Evolutionary conservation across 371 early-diverging fungal species (phyloP).

Genomic region (Mucor indicus): DNA sequence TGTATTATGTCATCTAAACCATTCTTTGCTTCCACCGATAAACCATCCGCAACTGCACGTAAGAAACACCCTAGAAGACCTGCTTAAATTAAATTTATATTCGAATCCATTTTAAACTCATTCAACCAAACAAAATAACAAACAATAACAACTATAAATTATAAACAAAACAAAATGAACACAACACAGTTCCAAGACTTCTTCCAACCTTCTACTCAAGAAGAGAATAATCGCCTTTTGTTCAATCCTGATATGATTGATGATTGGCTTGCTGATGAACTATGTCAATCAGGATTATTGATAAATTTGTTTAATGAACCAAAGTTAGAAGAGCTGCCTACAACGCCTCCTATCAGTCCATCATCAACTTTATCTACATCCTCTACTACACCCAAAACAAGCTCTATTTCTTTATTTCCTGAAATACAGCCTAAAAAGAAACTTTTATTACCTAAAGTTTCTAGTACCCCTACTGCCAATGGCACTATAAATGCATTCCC

Average conservation of each 20-base stretch:
- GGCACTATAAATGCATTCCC: too few relatives aligned
- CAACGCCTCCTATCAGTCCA: conserved; percentile 8
- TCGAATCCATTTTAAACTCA: not conserved
- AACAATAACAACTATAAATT: conserved; percentile 9
- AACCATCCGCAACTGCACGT: conserved; percentile 15
- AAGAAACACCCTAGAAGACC: conserved; percentile 8
- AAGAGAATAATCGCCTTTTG: conserved; percentile 4
- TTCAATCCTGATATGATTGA: conserved; percentile 11
- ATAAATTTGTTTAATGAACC: not conserved
- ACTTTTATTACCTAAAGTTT: not conserved
- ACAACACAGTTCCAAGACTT: not conserved
- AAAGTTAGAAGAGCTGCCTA: conserved; percentile 3
- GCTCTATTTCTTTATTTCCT: conserved; percentile 12
- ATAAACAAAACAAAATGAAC: not conserved
- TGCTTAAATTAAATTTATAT: not conserved
- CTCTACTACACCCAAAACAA: conserved; percentile 2
- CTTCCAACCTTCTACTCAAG: not conserved
- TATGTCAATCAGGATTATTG: conserved; percentile 15
- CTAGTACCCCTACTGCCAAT: not conserved
- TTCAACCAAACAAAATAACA: conserved; percentile 12
- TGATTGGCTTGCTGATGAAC: conserved; percentile 19
- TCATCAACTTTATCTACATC: conserved; percentile 1
- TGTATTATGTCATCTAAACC: conserved; percentile 18
- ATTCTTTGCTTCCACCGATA: conserved; percentile 23
- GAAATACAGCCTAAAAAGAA: conserved; percentile 2